phyloP scores from a whole-genome alignment of 768 basidiomycete species.

The Tricholoma furcatifolium region DNA sequence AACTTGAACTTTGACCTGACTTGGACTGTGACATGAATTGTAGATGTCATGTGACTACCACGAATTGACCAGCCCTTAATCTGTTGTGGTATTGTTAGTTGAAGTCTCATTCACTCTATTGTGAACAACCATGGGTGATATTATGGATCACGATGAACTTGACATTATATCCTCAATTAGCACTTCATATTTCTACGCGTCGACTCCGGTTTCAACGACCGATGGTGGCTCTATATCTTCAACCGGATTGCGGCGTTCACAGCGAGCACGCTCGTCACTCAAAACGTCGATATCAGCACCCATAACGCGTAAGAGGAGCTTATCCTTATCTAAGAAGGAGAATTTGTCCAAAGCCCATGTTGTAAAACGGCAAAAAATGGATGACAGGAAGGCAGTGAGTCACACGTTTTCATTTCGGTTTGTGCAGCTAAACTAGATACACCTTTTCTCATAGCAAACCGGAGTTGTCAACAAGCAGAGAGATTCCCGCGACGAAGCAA shows the following conservation, averaged over 20 bases:
- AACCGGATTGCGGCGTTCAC: constrained; percentile 10
- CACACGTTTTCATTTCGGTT: background rate
- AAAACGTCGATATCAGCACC: background rate
- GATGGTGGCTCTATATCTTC: background rate
- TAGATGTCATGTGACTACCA: background rate
- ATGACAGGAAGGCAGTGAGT: constrained; percentile 40
- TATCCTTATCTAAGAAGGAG: constrained; percentile 12
- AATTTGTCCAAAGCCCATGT: constrained; percentile 24
- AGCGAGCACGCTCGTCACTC: constrained; percentile 14
- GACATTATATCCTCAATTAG: constrained; percentile 2
- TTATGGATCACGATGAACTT: constrained; percentile 12
- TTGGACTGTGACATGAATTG: no score
- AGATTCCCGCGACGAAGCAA: constrained; percentile 36
- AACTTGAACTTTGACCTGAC: no score
- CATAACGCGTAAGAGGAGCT: constrained; percentile 16
- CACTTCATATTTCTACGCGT: constrained; percentile 7
- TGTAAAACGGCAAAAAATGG: constrained; percentile 24
- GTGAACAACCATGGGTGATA: background rate
- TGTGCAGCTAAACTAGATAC: background rate
- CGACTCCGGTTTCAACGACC: background rate
- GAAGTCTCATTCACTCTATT: background rate
- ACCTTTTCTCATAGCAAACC: constrained; percentile 34
- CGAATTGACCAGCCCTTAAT: background rate
- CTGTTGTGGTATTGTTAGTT: no score
- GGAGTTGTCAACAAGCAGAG: constrained; percentile 34